These are phyloP conservation scores for Pyrenophora tritici-repentis DNA, from an alignment of 2,329 filamentous ascomycete species.

Conservation along the genomic window DNA sequence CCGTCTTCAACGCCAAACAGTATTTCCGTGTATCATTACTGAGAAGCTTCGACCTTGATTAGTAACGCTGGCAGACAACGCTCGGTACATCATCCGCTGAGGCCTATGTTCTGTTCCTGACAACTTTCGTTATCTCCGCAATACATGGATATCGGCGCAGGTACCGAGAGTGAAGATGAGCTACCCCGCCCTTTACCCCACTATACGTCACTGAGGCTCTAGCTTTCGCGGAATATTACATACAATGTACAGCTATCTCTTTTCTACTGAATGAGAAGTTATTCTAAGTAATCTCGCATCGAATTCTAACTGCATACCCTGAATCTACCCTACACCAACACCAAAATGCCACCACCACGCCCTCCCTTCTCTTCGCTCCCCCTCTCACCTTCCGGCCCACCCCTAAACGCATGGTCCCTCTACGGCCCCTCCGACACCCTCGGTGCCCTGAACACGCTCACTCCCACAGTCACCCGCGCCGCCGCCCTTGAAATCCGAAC, in stretches of 20 bases:
- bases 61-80: not conserved
- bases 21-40: not conserved
- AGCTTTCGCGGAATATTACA: not conserved
- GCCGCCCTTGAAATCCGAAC: conserved; percentile 54
- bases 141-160: not conserved
- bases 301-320: not conserved
- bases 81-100: not conserved
- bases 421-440: conserved; percentile 58
- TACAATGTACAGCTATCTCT: not conserved
- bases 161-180: conserved; percentile 15
- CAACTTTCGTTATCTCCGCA: conserved; percentile 1
- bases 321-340: not conserved
- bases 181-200: conserved; percentile 32
- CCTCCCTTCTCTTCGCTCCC: conserved; percentile 56
- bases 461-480: conserved; percentile 50
- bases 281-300: not conserved
- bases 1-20: not conserved
- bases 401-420: conserved; percentile 62
- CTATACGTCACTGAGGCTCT: conserved; percentile 22
- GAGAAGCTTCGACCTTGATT: not conserved
- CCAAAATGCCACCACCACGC: conserved; percentile 27
- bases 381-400: conserved; percentile 56
- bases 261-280: not conserved
- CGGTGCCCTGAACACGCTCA: conserved; percentile 62
- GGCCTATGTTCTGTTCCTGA: not conserved